Evolutionary conservation across 306 rosid genomes (phyloP).

Genomic region (Senna siamea): DNA sequence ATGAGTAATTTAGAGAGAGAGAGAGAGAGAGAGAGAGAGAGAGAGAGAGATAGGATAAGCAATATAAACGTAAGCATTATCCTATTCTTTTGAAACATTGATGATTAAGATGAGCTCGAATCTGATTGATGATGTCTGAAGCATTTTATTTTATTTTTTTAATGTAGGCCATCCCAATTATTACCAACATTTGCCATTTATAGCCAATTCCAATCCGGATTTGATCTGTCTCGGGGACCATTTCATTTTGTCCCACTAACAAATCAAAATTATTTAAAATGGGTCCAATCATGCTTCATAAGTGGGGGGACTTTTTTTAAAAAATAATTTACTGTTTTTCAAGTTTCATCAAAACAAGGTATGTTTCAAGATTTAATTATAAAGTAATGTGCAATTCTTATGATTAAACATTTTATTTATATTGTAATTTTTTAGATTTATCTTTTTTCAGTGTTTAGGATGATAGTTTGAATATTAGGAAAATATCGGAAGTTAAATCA

Average conservation of each 20-base stretch:
- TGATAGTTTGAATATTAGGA: too few species aligned
- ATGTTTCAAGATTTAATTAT: too few species aligned
- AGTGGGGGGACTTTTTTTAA: too few species aligned
- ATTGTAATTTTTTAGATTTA: too few species aligned
- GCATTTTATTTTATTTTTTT: neutral
- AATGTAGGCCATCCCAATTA: neutral
- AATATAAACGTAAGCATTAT: neutral
- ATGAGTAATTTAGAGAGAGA: too few species aligned
- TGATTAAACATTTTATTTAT: too few species aligned
- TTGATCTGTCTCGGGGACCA: constrained; percentile 22
- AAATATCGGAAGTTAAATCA: too few species aligned
- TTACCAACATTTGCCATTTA: neutral
- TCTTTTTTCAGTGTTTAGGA: too few species aligned
- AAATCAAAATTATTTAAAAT: neutral
- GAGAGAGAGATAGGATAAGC: neutral
- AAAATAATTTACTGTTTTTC: too few species aligned
- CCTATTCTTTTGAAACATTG: neutral
- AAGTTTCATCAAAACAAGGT: too few species aligned
- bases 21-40: too few species aligned
- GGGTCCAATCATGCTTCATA: neutral
- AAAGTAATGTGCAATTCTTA: too few species aligned
- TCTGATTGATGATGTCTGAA: neutral
- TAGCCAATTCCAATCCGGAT: neutral
- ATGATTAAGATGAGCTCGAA: neutral
- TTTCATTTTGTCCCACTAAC: neutral